Conservation (phyloP, 1,139 yeast species). For the Yamadazyma sp. region DNA sequence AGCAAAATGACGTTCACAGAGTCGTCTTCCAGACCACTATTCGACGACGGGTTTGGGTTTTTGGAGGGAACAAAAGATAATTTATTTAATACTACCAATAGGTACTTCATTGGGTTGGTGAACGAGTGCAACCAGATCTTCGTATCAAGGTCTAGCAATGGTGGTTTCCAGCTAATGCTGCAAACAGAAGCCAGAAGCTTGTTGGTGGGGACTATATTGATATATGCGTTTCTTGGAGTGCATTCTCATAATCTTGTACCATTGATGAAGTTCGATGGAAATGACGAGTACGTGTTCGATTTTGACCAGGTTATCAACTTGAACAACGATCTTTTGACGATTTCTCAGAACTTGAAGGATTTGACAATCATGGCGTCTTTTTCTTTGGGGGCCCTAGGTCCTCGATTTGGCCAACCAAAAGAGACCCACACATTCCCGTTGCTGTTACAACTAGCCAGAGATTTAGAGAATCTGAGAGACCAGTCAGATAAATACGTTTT, state of each 20-base stretch:
- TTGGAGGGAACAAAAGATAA: constrained; percentile 3
- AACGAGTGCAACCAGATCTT: not conserved
- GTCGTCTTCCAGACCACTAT: not conserved
- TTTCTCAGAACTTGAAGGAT: constrained; percentile 3
- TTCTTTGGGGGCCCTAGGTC: not conserved
- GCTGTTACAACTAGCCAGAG: not conserved
- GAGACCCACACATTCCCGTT: not conserved
- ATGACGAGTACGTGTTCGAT: constrained; percentile 15
- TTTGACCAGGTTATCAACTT: constrained; percentile 11
- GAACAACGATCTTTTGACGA: constrained; percentile 11
- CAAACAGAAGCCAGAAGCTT: not conserved
- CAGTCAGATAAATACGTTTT: not conserved
- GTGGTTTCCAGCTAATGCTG: not conserved
- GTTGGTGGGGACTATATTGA: constrained; percentile 14
- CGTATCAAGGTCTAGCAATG: no score
- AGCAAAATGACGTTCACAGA: not conserved
- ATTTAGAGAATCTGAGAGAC: not conserved
- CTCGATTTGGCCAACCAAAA: not conserved
- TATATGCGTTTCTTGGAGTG: constrained; percentile 29
- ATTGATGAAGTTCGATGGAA: constrained; percentile 22
- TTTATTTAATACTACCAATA: constrained; percentile 7
- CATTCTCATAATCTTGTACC: constrained; percentile 34
- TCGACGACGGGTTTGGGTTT: not conserved
- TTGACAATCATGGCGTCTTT: not conserved
- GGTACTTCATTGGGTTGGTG: not conserved